Evolutionary conservation across 2,329 filamentous ascomycete species (phyloP).

Genomic region (Trichoderma koningii): DNA sequence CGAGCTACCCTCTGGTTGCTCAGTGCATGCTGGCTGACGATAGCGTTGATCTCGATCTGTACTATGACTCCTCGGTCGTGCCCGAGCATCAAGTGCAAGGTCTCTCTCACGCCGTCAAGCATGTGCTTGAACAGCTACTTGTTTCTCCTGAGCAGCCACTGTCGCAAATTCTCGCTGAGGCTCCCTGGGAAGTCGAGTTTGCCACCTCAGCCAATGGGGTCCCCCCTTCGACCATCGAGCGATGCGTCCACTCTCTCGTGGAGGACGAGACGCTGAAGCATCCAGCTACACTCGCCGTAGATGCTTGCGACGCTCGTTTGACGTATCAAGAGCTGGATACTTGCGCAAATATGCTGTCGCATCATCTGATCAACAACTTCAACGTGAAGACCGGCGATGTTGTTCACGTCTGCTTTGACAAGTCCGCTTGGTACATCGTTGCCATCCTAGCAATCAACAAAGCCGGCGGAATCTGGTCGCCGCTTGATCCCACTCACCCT

Average conservation of each 20-base stretch:
- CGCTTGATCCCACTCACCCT: constrained; percentile 23
- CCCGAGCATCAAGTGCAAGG: constrained; percentile 9
- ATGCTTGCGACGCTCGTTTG: constrained; percentile 34
- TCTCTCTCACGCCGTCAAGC: constrained; percentile 6
- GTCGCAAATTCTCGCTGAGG: neutral
- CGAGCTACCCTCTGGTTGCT: constrained; percentile 22
- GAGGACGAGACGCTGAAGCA: neutral
- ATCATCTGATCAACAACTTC: constrained; percentile 4
- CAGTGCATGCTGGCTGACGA: constrained; percentile 12
- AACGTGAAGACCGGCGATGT: constrained; percentile 28
- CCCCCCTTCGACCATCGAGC: neutral
- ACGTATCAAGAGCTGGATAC: constrained; percentile 42
- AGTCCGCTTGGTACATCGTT: constrained; percentile 28
- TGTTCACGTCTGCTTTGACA: constrained; percentile 24
- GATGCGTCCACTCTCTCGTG: constrained; percentile 16
- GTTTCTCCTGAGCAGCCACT: neutral
- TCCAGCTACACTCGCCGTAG: neutral
- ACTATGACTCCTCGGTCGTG: constrained; percentile 2
- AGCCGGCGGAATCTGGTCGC: constrained; percentile 28
- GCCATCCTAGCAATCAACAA: constrained; percentile 28
- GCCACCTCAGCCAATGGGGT: neutral
- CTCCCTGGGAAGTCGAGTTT: neutral
- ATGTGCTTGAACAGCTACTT: constrained; percentile 14
- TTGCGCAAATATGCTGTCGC: constrained; percentile 21
- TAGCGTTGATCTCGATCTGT: constrained; percentile 14